Evolutionary conservation across 768 basidiomycete species (phyloP), one percentile per base, ranked within the genome.

Genomic region (Boletus rex-veris): DNA sequence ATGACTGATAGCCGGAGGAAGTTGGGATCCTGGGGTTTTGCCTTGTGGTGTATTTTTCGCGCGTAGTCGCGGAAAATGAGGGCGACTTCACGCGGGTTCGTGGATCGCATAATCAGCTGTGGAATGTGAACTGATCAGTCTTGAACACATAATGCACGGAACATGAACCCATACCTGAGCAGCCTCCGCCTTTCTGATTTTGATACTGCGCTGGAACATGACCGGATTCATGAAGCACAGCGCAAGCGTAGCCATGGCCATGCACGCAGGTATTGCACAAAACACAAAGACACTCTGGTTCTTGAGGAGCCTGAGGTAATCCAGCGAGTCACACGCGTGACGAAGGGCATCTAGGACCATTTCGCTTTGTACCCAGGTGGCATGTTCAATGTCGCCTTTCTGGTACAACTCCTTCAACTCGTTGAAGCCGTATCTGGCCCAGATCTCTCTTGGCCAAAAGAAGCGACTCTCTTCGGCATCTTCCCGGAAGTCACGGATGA

Each of bases 381-480:
- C 93, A 53, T 83, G 80, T 61, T 84, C 73, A 44, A 82, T 71
- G 43, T 82, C 78, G 16, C 75, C 80, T 3, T 81, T 74, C 39
- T 76, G 73, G 54, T 76, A 78, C 78, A 93, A 75, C 52, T 93
- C 86, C 55, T 77, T 73, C 75, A 90, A 78, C 43, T 90, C 80
- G 48, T 71, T 73, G 73, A 94, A 92, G 5, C 85, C 86, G 58
- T 88, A 87, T 52, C 76, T 77, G 6, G 78, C 84, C 92, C 92
- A 98, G 42, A 99, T 92, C 68, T 93, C 93, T 44, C 78, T 80
- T 0, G 96, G 96, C 95, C 97, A 99, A 78, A 98, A 98, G 65
- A 81, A 88, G 40, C 96, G 82, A 8, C 78, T 75, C 24, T 95
- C 80, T 40, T 95, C 87, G 14, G 84, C 79, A 69, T 99, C 96